Evolutionary conservation across 345 rosid species (phyloP), one percentile per base, ranked within the genome.

Genomic region (Noccaea caerulescens): DNA sequence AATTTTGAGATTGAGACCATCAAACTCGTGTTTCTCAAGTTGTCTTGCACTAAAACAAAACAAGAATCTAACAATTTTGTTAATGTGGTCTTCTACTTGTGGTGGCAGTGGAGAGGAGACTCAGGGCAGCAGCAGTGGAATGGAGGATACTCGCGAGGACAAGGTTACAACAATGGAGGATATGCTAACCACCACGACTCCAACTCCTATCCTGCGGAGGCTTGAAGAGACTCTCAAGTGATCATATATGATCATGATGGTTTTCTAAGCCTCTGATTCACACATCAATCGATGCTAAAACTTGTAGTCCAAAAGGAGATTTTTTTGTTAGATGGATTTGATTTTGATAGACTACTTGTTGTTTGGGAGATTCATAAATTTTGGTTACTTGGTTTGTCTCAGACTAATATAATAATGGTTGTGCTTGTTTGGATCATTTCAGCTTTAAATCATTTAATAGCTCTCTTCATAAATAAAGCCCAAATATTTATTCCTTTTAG

Each of bases 81-180:
- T 20, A 43, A 58, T 37, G 20, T 58, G 33, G 10, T 37, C n/a
- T n/a, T 36, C 3, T 59, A 54, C 32, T 47, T 58, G 68, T 69
- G 63, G 16, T 69, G 63, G 16, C 92, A 92, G 98, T 84, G 96
- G 93, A 80, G 96, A 82, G 84, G 81, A 47, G 91, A 90, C 73
- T 73, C 77, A 20, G 60, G 81, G 45, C 85, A 71, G 76, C 95
- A 88, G 54, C 95, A 88, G 54, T 88, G 97, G 97, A 86, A 86
- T 16, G 97, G 96, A 34, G 84, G 77, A 68, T 81, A 90, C 75
- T 72, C 82, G 25, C 83, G 91, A 66, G 92, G 88, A 63, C 89
- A 86, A 58, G 86, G 84, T 49, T 88, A 85, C 52, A 79, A 83
- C 66, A 72, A 85, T 61, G 89, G 93, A 58, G 90, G 93, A 45